phyloP scores from a whole-genome alignment of 805 yeast species.

The Candida boidinii region DNA sequence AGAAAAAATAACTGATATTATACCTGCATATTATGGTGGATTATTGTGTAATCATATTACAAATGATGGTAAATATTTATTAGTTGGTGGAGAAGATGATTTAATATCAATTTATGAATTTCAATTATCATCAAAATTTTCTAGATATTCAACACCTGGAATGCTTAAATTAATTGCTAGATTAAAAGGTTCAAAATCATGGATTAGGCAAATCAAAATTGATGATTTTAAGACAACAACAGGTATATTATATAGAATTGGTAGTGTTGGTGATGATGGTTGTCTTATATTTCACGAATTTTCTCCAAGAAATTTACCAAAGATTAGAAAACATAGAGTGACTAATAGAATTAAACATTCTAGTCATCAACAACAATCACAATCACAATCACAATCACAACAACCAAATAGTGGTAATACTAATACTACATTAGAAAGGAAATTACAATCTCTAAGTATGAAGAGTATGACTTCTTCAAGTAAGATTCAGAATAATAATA shows the following conservation, averaged over 20 bases:
- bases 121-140: slow-evolving; percentile 4
- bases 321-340: slow-evolving; percentile 17
- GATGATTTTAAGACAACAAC: slow-evolving; percentile 27
- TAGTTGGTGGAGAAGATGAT: slow-evolving; percentile 51
- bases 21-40: slow-evolving; percentile 63
- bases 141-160: slow-evolving; percentile 7
- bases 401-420: too few species aligned
- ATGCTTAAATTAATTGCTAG: slow-evolving; percentile 19
- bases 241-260: slow-evolving; percentile 35
- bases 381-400: not conserved
- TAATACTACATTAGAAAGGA: too few species aligned
- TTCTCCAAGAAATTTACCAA: slow-evolving; percentile 34
- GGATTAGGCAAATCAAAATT: slow-evolving; percentile 38
- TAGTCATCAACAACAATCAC: not conserved
- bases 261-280: slow-evolving; percentile 51
- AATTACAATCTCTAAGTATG: too few species aligned
- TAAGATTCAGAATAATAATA: too few species aligned
- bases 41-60: slow-evolving; percentile 40
- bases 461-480: too few species aligned
- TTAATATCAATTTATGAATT: slow-evolving; percentile 34
- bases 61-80: slow-evolving; percentile 36
- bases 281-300: slow-evolving; percentile 45
- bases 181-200: slow-evolving; percentile 41
- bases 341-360: too few species aligned
- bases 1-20: slow-evolving; percentile 39